Evolutionary conservation across 129 eudicot species (phyloP), one percentile per base, ranked within the genome.

Genomic region (Kitagawia praeruptora): DNA sequence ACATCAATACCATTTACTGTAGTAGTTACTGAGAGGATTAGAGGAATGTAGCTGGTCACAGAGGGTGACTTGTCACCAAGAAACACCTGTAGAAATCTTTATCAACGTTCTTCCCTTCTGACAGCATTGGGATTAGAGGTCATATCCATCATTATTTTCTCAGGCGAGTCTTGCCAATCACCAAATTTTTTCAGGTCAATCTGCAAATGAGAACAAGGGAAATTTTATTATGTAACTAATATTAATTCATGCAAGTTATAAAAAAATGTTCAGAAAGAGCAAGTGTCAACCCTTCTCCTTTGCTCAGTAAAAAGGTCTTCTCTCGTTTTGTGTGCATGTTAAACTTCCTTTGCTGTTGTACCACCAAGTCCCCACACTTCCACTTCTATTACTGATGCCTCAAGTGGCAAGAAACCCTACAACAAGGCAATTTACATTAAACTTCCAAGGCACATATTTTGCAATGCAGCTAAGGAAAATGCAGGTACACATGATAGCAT

Each of bases 361-460:
- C 97, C 98, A 25, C 96, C 98, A 69, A 95, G 81, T 84, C 98
- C 98, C 98, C 97, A 95, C 16, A 89, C 98, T 83, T 95, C 97
- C 66, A 95, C 96, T 27, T 92, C 92, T 46, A 88, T 75, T 45
- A 92, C 79, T 21, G 85, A 80, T 54, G 93, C 96, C 84, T 95
- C 97, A 13, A 80, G 78, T 14, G 96, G 92, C 77, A 95, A 82
- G 83, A 71, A 95, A 12, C 97, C 97, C 98, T 94, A 75, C 73
- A 75, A 73, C 75, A 83, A 6, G 71, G 7, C 40, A n/a, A 61
- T 41, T n/a, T 27, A 42, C 31, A 72, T 40, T 23, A 40, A 38
- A 41, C 15, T 21, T 41, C 14, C 51, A 41, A 7, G 41, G 28
- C 25, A 21, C 27, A 54, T 21, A 19, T 27, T 54, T 23, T 7